A percentile compares a stretch with the other conserved stretches of the same genome.
phyloP scores from a whole-genome alignment of 768 basidiomycete species.

The Podaxis pistillaris region DNA sequence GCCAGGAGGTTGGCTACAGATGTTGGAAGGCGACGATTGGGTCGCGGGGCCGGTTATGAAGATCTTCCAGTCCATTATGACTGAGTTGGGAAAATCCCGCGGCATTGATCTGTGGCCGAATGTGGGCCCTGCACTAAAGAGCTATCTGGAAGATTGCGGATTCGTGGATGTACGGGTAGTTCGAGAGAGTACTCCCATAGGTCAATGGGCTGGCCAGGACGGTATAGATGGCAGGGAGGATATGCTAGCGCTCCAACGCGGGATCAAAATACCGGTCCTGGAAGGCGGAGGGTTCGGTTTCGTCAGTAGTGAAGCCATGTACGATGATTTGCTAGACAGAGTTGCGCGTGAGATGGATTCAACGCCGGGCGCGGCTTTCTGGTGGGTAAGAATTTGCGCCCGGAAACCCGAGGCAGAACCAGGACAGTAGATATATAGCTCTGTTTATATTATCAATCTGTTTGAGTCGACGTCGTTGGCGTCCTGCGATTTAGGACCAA shows the following conservation, averaged over 20 bases:
- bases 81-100: background rate
- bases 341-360: background rate
- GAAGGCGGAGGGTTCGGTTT: background rate
- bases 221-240: background rate
- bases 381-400: background rate
- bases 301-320: background rate
- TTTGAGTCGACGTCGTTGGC: background rate
- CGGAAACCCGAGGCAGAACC: background rate
- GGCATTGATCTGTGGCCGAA: background rate
- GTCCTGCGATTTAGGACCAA: background rate
- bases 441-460: background rate
- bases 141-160: background rate
- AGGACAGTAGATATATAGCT: background rate
- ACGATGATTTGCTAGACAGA: background rate
- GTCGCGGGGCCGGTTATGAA: background rate
- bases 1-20: constrained; percentile 16
- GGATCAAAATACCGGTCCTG: background rate
- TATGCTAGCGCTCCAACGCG: background rate
- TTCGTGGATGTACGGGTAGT: background rate
- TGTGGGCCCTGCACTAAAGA: background rate
- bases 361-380: background rate
- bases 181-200: background rate
- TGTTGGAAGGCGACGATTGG: background rate
- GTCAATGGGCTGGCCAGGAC: background rate
- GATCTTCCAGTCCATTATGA: background rate